A percentile compares a stretch with the other conserved stretches of the same genome.
phyloP scores from a whole-genome alignment of 1,284 basidiomycete species.

The Filobasidium uniguttulatum region DNA sequence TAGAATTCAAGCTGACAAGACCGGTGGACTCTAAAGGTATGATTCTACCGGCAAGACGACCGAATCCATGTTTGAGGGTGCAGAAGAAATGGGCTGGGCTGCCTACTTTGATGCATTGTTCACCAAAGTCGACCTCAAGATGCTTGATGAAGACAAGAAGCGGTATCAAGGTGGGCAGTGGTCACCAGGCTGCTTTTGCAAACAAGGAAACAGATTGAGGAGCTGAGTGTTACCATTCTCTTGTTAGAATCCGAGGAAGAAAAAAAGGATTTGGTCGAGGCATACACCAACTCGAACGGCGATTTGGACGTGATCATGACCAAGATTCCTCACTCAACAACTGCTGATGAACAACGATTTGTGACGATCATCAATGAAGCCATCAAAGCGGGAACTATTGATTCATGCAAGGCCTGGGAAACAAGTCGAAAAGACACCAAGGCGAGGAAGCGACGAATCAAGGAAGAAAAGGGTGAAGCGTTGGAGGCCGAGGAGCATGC shows the following conservation, averaged over 20 bases:
- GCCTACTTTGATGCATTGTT: constrained; percentile 82
- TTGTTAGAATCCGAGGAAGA: constrained; percentile 67
- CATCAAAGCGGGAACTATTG: constrained; percentile 49
- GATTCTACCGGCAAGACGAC: constrained; percentile 71
- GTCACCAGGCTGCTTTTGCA: background rate
- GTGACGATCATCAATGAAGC: constrained; percentile 54
- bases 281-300: constrained; percentile 56
- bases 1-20: too few relatives aligned
- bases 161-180: constrained; percentile 64
- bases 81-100: constrained; percentile 80
- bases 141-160: constrained; percentile 76
- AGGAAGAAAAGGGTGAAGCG: constrained; percentile 62
- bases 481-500: constrained; percentile 71
- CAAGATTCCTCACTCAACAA: constrained; percentile 66
- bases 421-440: constrained; percentile 55
- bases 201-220: background rate
- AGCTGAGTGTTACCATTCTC: background rate
- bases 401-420: constrained; percentile 52
- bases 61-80: constrained; percentile 51
- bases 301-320: constrained; percentile 65
- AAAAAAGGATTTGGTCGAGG: constrained; percentile 55
- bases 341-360: constrained; percentile 70
- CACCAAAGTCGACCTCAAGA: constrained; percentile 66
- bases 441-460: constrained; percentile 55
- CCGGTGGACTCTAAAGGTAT: constrained; percentile 41